Conservation (phyloP, 2,329 filamentous ascomycete species). For the Juglanconis sp. region DNA sequence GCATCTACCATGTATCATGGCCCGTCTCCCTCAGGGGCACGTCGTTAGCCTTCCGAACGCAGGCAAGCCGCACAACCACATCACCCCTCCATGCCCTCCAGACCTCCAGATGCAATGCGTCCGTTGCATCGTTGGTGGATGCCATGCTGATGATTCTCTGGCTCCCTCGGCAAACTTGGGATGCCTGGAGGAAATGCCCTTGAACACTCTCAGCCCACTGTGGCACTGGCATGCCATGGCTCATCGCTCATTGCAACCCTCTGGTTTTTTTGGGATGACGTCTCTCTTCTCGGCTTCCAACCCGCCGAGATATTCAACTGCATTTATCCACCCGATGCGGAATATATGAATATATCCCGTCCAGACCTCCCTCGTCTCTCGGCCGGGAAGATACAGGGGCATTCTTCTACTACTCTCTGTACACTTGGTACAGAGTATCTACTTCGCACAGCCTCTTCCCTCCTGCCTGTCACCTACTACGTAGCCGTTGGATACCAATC, state of each 20-base stretch:
- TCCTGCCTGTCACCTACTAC: not conserved
- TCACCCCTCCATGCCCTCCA: not conserved
- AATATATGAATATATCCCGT: not conserved
- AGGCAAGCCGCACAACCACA: not conserved
- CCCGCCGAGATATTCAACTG: not conserved
- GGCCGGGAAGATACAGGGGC: not conserved
- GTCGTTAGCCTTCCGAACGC: not conserved
- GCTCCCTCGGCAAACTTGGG: not conserved
- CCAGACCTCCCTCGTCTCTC: not conserved
- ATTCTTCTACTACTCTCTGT: too few relatives aligned
- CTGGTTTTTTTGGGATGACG: not conserved
- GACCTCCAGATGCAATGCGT: not conserved
- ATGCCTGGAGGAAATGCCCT: not conserved
- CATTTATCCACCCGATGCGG: not conserved
- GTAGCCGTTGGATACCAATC: not conserved
- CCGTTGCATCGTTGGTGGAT: not conserved
- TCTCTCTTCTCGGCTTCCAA: not conserved
- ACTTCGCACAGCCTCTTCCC: too few relatives aligned
- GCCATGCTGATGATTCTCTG: not conserved
- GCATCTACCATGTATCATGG: too few relatives aligned
- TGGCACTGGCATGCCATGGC: not conserved
- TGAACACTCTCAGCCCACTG: not conserved
- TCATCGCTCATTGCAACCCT: not conserved
- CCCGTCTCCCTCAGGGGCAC: not conserved
- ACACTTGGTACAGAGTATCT: too few relatives aligned